Evolutionary conservation across 805 yeast species (phyloP), one percentile per base, ranked within the genome.

Genomic region (Zygosaccharomyces rouxii): DNA sequence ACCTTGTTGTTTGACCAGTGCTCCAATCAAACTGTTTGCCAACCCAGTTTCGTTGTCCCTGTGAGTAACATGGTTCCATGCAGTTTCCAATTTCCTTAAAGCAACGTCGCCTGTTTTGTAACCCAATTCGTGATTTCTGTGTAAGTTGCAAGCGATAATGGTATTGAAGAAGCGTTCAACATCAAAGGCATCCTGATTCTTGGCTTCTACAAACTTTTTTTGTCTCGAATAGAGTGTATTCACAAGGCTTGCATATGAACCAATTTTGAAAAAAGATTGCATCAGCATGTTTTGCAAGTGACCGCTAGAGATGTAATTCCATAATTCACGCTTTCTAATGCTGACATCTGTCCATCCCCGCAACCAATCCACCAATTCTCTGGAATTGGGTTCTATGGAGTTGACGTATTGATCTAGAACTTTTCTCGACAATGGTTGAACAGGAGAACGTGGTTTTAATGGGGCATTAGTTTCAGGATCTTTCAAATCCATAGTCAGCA

Each of bases 401-500:
- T 53, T 46, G 30, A 70, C 59, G 35, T 64, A 55, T 13, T 60
- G 55, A 5, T 48, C 53, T 6, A 71, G 48, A 3, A 61, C 59
- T 18, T 44, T 35, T 21, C 54, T 57, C 5, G 70, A 56, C 11
- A 69, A 64, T 6, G 66, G 63, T 14, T 45, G 50, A 38, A 70
- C 66, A 19, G 72, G 64, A 0, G 48, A 52, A 18, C 64, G 54
- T 19, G 76, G 73, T 4, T 59, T 58, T 13, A 71, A 48, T 44
- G 68, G 67, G 21, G 56, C 49, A 39, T 64, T 63, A 0, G 69
- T 63, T 2, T 51, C 59, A 5, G 68, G 66, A 51, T 72, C 73
- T 59, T 69, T 70, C 29, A 71, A 39, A 51, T 71, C 74, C 68
- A 71, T 67, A 9, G 72, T 62, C 33, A 71, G 46, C 37, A 73